Base-by-base conservation (phyloP, 345 rosid genomes). In the Bruguiera gymnorhiza region DNA sequence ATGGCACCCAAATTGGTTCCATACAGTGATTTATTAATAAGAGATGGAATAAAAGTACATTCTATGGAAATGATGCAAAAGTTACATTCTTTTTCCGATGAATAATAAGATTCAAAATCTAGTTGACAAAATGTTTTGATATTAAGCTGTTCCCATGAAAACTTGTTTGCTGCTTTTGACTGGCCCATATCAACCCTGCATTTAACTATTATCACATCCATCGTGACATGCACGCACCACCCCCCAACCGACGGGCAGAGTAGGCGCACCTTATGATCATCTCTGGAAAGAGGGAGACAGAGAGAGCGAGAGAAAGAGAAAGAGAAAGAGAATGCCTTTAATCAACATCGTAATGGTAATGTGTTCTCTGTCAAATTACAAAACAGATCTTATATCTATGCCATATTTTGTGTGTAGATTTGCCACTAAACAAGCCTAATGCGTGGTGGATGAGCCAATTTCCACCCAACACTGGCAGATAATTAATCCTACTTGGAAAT, bases 1-100 rank as follows among this genome's bases (percentile, higher is more conserved):
- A 20, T 27, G 76, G 70, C 55, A 72, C 63, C 58, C 60, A 62
- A 72, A 63, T 15, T 8, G 50, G 73, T 71, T 72, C 73, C 62
- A 46, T 58, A 13, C 53, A 58, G 48, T 37, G 61, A 50, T 63
- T 67, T 59, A 56, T 23, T 48, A 48, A 55, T 63, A 72, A 77
- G 62, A 64, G 32, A 53, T 32, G 21, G 65, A 52, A 68, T 51
- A 58, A 8, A 68, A 68, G 36, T 15, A 39, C 2, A 39, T 39
- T 10, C 1, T 10, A 10, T 46, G 24, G 69, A 52, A 68, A 29
- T 51, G 36, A 63, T 58, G 50, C 39, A 72, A 18, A 10, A 26
- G 26, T 48, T 11, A n/a, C 60, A 58, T 51, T 72, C 21, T 31
- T 68, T 51, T 36, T 43, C 36, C 36, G 69, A 39, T 34, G 54